phyloP scores from a whole-genome alignment of 805 yeast species.

The Ogataea zsoltii region DNA sequence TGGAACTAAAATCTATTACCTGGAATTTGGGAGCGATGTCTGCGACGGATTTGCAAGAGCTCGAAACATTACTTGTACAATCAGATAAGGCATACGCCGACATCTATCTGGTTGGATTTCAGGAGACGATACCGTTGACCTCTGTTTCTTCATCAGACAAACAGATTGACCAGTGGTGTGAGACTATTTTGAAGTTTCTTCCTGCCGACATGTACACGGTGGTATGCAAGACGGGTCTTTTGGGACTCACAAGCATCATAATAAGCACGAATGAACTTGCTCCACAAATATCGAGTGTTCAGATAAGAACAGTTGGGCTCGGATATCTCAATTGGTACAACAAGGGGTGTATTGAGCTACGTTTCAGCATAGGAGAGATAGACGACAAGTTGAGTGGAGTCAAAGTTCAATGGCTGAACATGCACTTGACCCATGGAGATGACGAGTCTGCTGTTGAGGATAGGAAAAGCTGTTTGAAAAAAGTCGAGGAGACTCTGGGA shows the following conservation, averaged over 20 bases:
- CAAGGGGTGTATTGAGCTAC: slow-evolving; percentile 56
- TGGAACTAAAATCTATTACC: slow-evolving; percentile 33
- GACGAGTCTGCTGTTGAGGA: slow-evolving; percentile 17
- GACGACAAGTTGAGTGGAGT: slow-evolving; percentile 35
- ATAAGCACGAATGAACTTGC: slow-evolving; percentile 36
- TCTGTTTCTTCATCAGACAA: slow-evolving; percentile 40
- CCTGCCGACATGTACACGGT: slow-evolving; percentile 34
- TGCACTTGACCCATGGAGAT: slow-evolving; percentile 57
- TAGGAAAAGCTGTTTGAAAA: slow-evolving; percentile 18
- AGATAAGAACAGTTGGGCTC: slow-evolving; percentile 50
- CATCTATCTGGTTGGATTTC: slow-evolving; percentile 46
- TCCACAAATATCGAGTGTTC: slow-evolving; percentile 41
- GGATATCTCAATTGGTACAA: slow-evolving; percentile 64
- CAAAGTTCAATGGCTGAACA: slow-evolving; percentile 42
- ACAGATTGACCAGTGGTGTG: slow-evolving; percentile 37
- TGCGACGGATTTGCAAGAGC: slow-evolving; percentile 12
- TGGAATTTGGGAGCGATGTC: slow-evolving; percentile 40
- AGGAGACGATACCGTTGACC: slow-evolving; percentile 52
- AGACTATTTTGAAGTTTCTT: slow-evolving; percentile 24
- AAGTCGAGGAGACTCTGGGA: slow-evolving; percentile 17
- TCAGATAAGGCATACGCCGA: slow-evolving; percentile 26
- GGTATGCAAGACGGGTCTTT: slow-evolving; percentile 46
- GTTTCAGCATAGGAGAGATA: slow-evolving; percentile 42
- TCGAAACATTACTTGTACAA: slow-evolving; percentile 18
- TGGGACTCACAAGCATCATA: slow-evolving; percentile 53